Evolutionary conservation across 139 green algal species (phyloP).

Genomic region (Trebouxia sp.): DNA sequence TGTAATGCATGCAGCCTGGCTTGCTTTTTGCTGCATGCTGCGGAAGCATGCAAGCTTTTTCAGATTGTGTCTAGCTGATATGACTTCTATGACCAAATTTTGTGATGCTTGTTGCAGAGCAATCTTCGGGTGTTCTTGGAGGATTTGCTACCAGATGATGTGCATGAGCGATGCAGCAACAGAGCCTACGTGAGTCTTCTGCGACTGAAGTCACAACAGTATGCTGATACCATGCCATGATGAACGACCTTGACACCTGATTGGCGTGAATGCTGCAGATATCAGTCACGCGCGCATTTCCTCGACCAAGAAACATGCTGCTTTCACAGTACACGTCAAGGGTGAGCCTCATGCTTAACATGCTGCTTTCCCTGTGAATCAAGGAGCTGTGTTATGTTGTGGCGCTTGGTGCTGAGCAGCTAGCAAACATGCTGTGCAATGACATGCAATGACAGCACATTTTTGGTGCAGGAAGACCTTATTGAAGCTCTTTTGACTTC

Average conservation of each 20-base stretch:
- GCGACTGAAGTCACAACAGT: not conserved
- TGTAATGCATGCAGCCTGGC: not conserved
- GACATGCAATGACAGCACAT: not conserved
- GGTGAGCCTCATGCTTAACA: not conserved
- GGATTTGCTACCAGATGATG: slow-evolving; percentile 56
- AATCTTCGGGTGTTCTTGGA: slow-evolving; percentile 40
- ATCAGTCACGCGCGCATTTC: slow-evolving; percentile 1
- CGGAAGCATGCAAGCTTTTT: not conserved
- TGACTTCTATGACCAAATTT: too few relatives aligned
- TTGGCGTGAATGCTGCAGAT: not conserved
- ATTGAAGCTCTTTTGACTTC: slow-evolving; percentile 75
- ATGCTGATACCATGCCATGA: not conserved
- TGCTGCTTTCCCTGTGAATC: not conserved
- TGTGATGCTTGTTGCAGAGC: not conserved
- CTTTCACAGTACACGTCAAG: slow-evolving; percentile 65
- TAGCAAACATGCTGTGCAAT: too few relatives aligned
- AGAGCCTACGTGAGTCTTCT: slow-evolving; percentile 46
- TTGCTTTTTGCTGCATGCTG: not conserved
- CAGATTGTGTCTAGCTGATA: not conserved
- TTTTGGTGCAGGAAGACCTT: slow-evolving; percentile 60
- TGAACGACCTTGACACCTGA: not conserved
- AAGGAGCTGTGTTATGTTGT: too few relatives aligned
- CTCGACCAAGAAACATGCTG: slow-evolving; percentile 32
- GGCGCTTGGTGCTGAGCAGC: too few relatives aligned
- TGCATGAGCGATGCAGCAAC: slow-evolving; percentile 43